A percentile compares a stretch with the other conserved stretches of the same genome.
Conservation (phyloP, 2,329 filamentous ascomycete genomes). For the Parascedosporium putredinis region DNA sequence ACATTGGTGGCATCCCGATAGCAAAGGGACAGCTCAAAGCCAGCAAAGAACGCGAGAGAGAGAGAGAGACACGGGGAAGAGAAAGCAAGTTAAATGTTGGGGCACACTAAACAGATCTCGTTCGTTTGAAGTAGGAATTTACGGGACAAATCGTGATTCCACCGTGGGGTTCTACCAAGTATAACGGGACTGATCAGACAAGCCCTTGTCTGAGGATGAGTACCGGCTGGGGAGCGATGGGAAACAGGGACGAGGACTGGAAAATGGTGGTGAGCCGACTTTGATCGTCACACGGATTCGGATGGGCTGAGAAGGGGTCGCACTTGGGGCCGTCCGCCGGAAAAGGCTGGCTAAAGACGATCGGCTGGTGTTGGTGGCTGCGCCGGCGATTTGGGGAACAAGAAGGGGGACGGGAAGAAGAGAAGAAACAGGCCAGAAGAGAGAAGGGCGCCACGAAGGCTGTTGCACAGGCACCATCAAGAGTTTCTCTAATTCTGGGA, state of each 20-base stretch:
- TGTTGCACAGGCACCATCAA: too few species aligned
- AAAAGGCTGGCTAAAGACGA: slow-evolving; percentile 3
- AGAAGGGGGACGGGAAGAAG: neutral
- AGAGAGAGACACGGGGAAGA: neutral
- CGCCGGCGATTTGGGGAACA: neutral
- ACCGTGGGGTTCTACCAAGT: neutral
- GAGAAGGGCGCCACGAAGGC: too few species aligned
- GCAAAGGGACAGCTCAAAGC: too few species aligned
- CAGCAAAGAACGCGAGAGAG: neutral
- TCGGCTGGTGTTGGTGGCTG: too few species aligned
- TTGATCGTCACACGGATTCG: neutral
- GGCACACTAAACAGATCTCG: neutral
- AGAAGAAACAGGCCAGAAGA: too few species aligned
- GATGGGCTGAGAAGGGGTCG: neutral
- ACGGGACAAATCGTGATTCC: neutral
- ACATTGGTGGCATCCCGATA: too few species aligned
- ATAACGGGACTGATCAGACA: slow-evolving; percentile 2
- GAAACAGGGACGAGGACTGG: neutral
- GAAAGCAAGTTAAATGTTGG: neutral
- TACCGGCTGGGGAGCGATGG: neutral
- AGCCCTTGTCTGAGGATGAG: neutral
- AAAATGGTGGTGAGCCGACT: neutral
- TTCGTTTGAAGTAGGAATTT: neutral
- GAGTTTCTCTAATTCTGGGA: too few species aligned
- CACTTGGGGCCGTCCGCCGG: slow-evolving; percentile 3